phyloP scores from a whole-genome alignment of 169 alveolate species.

The Plasmodium cynomolgi region DNA sequence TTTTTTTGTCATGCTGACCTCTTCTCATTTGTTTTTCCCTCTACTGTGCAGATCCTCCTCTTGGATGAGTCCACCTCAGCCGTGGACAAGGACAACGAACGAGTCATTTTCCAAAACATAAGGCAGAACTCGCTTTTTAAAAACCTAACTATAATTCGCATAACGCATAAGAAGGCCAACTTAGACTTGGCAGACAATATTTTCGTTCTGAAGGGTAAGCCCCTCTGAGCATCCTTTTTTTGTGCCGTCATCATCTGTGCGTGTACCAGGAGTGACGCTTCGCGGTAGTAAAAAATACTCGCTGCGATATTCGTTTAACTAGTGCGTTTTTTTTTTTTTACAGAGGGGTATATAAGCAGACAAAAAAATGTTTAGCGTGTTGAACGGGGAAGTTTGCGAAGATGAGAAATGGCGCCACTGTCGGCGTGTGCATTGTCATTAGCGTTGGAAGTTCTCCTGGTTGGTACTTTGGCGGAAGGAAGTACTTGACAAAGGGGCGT shows the following conservation, averaged over 20 bases:
- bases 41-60: constrained; percentile 77
- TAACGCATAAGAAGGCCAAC: constrained; percentile 57
- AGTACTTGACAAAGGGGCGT: background rate
- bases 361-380: constrained; percentile 32
- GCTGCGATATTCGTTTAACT: background rate
- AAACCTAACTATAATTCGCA: constrained; percentile 37
- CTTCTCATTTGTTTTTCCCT: background rate
- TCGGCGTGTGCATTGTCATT: background rate
- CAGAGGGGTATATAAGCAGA: constrained; percentile 51
- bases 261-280: background rate
- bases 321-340: background rate
- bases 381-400: background rate
- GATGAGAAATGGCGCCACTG: background rate
- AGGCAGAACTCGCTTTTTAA: constrained; percentile 24
- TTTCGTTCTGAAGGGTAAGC: constrained; percentile 45
- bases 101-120: constrained; percentile 74
- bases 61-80: constrained; percentile 95
- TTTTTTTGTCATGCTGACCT: background rate
- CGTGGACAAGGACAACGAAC: constrained; percentile 80
- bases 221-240: background rate
- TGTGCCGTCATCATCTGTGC: background rate
- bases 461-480: background rate
- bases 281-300: background rate
- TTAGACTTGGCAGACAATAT: constrained; percentile 42
- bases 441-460: background rate